These are phyloP conservation scores for Zancudomyces culisetae DNA, from an alignment of 371 early-diverging fungal genomes.

Conservation along the genomic window DNA sequence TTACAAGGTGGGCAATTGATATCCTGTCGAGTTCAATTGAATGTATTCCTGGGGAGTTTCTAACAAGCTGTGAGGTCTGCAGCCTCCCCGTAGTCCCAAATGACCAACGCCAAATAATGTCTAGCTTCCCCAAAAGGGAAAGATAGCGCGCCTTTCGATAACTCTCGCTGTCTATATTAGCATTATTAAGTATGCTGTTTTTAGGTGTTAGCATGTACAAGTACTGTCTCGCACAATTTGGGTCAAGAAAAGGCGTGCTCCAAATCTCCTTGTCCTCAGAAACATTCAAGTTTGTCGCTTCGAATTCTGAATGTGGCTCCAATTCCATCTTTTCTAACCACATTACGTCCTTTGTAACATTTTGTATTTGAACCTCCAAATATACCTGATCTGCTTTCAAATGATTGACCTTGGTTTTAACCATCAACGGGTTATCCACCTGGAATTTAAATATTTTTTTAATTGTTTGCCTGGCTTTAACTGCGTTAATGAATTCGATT, in stretches of 20 bases:
- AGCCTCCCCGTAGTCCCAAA: slow-evolving; percentile 74
- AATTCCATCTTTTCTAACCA: slow-evolving; percentile 73
- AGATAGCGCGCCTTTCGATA: slow-evolving; percentile 26
- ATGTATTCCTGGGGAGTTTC: slow-evolving; percentile 58
- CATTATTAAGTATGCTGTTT: slow-evolving; percentile 6
- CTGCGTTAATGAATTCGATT: slow-evolving; percentile 53
- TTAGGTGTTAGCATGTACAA: slow-evolving; percentile 63
- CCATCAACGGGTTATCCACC: slow-evolving; percentile 83
- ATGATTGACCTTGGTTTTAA: slow-evolving; percentile 86
- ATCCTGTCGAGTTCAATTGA: slow-evolving; percentile 52
- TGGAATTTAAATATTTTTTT: slow-evolving; percentile 88
- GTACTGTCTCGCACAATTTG: slow-evolving; percentile 75
- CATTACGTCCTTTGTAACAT: slow-evolving; percentile 59
- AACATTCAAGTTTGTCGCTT: slow-evolving; percentile 7
- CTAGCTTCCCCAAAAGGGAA: slow-evolving; percentile 75
- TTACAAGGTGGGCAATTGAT: slow-evolving; percentile 17
- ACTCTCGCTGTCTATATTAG: neutral
- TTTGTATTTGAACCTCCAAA: slow-evolving; percentile 85
- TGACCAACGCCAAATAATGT: slow-evolving; percentile 78
- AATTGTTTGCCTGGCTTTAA: slow-evolving; percentile 47
- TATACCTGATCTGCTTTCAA: slow-evolving; percentile 31
- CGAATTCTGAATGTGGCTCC: slow-evolving; percentile 56
- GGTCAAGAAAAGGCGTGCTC: slow-evolving; percentile 15
- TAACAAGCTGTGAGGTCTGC: slow-evolving; percentile 82
- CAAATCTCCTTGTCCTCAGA: neutral